Conservation (phyloP, 2,329 filamentous ascomycete genomes). For the Penicillium digitatum region DNA sequence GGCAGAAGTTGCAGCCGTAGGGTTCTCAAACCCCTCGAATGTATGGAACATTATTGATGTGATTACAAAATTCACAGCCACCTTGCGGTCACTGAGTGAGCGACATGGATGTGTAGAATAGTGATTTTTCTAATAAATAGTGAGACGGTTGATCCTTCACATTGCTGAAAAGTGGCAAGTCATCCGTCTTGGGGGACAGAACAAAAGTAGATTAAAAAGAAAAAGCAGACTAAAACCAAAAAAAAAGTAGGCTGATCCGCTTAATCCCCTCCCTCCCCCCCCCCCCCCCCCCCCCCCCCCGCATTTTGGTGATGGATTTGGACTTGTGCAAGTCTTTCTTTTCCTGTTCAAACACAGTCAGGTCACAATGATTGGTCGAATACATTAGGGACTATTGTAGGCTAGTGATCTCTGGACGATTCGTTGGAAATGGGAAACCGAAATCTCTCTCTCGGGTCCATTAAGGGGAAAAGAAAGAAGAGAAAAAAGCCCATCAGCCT, state of each 20-base stretch:
- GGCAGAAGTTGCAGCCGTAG: conserved; percentile 26
- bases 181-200: not conserved
- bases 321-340: not conserved
- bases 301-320: conserved; percentile 14
- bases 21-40: conserved; percentile 42
- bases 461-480: not conserved
- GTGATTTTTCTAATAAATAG: not conserved
- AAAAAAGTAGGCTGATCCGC: conserved; percentile 13
- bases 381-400: not conserved
- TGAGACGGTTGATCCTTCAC: not conserved
- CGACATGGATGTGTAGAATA: conserved; percentile 1
- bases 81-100: conserved; percentile 1
- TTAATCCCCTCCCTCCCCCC: no score
- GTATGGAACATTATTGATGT: conserved; percentile 40
- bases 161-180: not conserved
- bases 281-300: no score
- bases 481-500: not conserved
- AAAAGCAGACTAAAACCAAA: not conserved
- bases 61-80: conserved; percentile 15
- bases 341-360: not conserved
- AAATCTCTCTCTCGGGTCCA: not conserved
- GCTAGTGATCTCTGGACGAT: not conserved
- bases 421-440: not conserved
- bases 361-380: not conserved
- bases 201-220: conserved; percentile 4